Base-by-base conservation (phyloP, 768 basidiomycete genomes). In the Sutorius australiensis region DNA sequence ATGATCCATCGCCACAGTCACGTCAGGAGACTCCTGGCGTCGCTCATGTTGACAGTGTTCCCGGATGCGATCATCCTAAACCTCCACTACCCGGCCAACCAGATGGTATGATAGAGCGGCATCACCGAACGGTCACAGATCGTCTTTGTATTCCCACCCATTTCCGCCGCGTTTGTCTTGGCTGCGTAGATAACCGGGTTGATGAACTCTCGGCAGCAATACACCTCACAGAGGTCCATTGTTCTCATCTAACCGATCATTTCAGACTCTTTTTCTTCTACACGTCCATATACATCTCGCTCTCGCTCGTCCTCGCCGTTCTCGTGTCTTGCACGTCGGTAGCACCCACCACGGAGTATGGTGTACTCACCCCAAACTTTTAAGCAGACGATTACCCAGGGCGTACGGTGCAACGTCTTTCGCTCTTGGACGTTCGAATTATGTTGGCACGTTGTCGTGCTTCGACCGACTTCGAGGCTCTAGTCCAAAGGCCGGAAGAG, bases 361-460 rank as follows among this genome's bases (percentile, higher is more conserved):
- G 30, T 38, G 63, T 72, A 0, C 78, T 91, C 79, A 0, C 80
- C 84, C 3, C 77, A 81, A 42, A 80, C 77, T 56, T 90, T 91
- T 67, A 64, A 78, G 10, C 51, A 72, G 13, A 74, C 80, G 0
- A 76, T 81, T 17, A 61, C 77, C 0, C 61, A 75, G 0, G 89
- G 87, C 17, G 72, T 83, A 5, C 89, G 86, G 86, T 79, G 42
- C 6, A 74, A n/a, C n/a, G n/a, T n/a, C n/a, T n/a, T n/a, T 36
- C 42, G n/a, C 51, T 66, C 24, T 70, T 70, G 24, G 24, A 24
- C 24, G 24, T 24, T 24, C 24, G 4, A 24, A 24, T 24, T 4
- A 24, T 4, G 24, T 4, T 24, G 24, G 24, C 24, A 24, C 24
- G 24, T 24, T 24, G 24, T 24, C 24, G 24, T 24, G 24, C 24